Conservation (phyloP, 768 basidiomycete genomes). For the Boletus reticuloceps region DNA sequence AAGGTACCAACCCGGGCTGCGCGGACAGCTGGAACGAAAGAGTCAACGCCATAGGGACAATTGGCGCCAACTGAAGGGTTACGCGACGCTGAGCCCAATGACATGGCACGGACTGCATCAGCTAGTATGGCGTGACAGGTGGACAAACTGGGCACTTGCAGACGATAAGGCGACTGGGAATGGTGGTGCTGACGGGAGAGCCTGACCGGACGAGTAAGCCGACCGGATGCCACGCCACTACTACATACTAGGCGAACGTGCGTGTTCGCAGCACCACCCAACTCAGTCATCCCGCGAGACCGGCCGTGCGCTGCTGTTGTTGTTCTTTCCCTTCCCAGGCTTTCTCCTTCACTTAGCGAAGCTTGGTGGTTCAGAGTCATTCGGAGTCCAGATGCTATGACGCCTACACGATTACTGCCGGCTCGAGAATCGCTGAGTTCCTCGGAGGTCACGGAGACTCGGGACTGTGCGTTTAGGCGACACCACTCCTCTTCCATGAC, state of each 20-base stretch:
- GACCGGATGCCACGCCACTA: conserved; percentile 20
- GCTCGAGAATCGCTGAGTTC: conserved; percentile 5
- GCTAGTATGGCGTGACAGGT: conserved; percentile 6
- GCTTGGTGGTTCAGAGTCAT: neutral
- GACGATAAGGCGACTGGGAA: neutral
- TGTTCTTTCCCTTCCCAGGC: neutral
- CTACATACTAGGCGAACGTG: conserved; percentile 10
- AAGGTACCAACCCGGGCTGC: conserved; percentile 10
- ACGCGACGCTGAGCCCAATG: neutral
- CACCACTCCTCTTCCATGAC: no score
- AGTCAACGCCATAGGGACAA: conserved; percentile 10
- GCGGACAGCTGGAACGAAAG: neutral
- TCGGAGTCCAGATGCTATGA: neutral
- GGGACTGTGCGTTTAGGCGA: no score
- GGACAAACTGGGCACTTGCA: conserved; percentile 1
- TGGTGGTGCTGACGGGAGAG: neutral
- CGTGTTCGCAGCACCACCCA: conserved; percentile 12
- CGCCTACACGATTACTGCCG: no score
- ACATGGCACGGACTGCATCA: no score
- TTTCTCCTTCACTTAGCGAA: neutral
- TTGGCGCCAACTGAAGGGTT: neutral
- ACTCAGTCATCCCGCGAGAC: neutral
- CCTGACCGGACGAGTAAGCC: neutral
- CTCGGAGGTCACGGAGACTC: neutral
- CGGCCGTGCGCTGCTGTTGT: neutral